These are phyloP conservation scores for Eremomyces bilateralis DNA, from an alignment of 495 filamentous ascomycete species.

Conservation along the genomic window DNA sequence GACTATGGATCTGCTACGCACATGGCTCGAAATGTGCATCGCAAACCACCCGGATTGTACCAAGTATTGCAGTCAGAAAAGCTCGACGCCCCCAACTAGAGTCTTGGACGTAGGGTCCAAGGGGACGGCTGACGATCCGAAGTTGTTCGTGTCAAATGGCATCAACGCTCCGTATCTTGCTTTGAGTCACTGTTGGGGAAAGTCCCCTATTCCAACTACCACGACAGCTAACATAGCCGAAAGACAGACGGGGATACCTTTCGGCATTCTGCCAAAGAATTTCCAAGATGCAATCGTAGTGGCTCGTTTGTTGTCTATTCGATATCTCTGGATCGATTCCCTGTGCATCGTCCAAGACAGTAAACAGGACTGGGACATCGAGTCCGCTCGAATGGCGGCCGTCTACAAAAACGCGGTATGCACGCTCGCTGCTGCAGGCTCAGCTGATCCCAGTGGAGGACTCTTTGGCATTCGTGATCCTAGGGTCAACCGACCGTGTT, in stretches of 20 bases:
- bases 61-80: no score
- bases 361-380: constrained; percentile 14
- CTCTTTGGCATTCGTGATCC: no score
- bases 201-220: not conserved
- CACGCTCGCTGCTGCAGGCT: constrained; percentile 10
- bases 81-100: no score
- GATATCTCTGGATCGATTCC: constrained; percentile 20
- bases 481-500: no score
- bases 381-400: constrained; percentile 12
- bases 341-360: constrained; percentile 20
- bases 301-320: constrained; percentile 1
- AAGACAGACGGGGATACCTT: not conserved
- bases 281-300: constrained; percentile 3
- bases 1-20: no score
- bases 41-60: no score
- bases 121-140: not conserved
- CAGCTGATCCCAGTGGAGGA: constrained; percentile 3
- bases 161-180: not conserved
- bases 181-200: not conserved
- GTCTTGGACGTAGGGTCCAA: not conserved
- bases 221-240: not conserved
- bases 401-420: constrained; percentile 14
- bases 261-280: constrained; percentile 2
- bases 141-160: not conserved
- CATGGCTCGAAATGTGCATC: no score